Percentiles rank a stretch among this genome's conserved stretches.
Evolutionary conservation across 306 rosid species (phyloP).

Genomic region (Ziziphus jujuba): DNA sequence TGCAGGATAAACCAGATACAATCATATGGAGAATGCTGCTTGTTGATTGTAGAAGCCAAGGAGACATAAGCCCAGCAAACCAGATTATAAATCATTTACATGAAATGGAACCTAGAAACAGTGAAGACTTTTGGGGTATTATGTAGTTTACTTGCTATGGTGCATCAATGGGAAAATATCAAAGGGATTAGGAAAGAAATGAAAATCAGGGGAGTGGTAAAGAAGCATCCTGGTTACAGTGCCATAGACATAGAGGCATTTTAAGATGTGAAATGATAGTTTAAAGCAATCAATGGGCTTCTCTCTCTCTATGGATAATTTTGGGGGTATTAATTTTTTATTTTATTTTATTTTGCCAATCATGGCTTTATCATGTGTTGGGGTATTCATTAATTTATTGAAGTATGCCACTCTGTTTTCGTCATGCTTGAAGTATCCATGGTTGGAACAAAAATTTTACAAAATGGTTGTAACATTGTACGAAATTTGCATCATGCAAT

Average conservation of each 20-base stretch:
- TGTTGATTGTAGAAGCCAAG: conserved; percentile 12
- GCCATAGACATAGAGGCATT: background rate
- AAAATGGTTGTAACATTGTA: too few species aligned
- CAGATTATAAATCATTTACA: background rate
- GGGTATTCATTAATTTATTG: too few species aligned
- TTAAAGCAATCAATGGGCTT: too few species aligned
- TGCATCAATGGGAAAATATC: conserved; percentile 7
- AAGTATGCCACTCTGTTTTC: too few species aligned
- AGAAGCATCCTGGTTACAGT: conserved; percentile 10
- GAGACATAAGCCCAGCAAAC: conserved; percentile 6
- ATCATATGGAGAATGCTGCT: conserved; percentile 12
- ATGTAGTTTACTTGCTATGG: background rate
- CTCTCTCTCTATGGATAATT: too few species aligned
- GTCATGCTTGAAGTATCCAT: too few species aligned
- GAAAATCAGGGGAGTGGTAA: conserved; percentile 1
- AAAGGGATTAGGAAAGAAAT: conserved; percentile 13
- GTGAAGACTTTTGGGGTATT: conserved; percentile 9
- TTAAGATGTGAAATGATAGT: too few species aligned
- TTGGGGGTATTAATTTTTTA: too few species aligned
- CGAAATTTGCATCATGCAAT: too few species aligned
- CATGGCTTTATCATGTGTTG: too few species aligned
- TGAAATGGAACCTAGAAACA: background rate
- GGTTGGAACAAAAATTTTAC: too few species aligned
- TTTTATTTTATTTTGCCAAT: too few species aligned
- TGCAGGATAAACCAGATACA: conserved; percentile 11